Evolutionary conservation across 257 asterid species (phyloP).

Genomic region (Euphrasia confusa): DNA sequence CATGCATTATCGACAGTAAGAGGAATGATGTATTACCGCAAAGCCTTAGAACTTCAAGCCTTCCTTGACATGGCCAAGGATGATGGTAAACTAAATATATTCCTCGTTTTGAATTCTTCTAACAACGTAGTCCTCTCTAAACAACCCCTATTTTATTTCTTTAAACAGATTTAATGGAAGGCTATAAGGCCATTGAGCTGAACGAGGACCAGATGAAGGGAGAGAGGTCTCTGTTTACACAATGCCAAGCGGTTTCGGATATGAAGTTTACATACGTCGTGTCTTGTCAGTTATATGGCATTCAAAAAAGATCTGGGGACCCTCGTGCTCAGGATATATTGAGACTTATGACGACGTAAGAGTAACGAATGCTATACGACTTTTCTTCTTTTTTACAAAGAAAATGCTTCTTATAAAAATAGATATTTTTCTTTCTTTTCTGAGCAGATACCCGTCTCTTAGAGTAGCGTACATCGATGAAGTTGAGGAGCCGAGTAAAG

Average conservation of each 20-base stretch:
- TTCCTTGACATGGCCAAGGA: constrained; percentile 94
- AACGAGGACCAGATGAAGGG: constrained; percentile 82
- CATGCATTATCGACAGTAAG: constrained; percentile 41
- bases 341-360: constrained; percentile 81
- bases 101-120: neutral
- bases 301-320: constrained; percentile 87
- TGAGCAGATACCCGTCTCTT: constrained; percentile 73
- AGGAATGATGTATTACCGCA: constrained; percentile 97
- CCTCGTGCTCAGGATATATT: constrained; percentile 83
- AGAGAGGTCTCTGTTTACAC: constrained; percentile 73
- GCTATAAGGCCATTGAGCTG: constrained; percentile 83
- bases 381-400: constrained; percentile 4
- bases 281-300: constrained; percentile 83
- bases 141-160: neutral
- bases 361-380: neutral
- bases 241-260: constrained; percentile 87
- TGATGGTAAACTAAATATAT: constrained; percentile 47
- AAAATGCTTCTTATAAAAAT: neutral
- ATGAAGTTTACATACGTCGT: constrained; percentile 90
- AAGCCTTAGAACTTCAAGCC: constrained; percentile 87
- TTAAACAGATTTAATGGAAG: constrained; percentile 75
- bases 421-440: neutral
- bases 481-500: constrained; percentile 79
- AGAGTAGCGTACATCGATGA: constrained; percentile 90
- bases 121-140: neutral